Conservation (phyloP, 139 green algal genomes). For the Tetratostichococcus sp. region DNA sequence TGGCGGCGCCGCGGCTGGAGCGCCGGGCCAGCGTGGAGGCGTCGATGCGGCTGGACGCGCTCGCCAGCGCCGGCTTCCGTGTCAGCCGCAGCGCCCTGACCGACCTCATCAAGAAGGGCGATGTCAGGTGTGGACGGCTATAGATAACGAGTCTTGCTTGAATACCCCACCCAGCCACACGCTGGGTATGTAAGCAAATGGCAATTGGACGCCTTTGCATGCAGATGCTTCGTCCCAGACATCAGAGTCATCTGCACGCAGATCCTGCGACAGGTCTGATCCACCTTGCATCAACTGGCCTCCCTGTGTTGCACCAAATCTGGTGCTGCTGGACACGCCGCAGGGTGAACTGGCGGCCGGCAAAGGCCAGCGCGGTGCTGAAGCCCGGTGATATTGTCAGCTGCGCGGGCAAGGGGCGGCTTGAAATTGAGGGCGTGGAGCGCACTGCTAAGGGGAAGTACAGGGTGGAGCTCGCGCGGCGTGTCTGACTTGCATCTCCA, state of each 20-base stretch:
- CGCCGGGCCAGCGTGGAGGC: slow-evolving; percentile 63
- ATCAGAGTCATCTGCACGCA: too few relatives aligned
- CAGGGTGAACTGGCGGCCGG: slow-evolving; percentile 71
- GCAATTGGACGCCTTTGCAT: too few relatives aligned
- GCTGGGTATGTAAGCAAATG: too few relatives aligned
- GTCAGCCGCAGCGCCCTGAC: slow-evolving; percentile 67
- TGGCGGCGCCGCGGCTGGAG: slow-evolving; percentile 39
- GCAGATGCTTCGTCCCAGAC: too few relatives aligned
- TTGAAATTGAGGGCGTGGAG: slow-evolving; percentile 52
- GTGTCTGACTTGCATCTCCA: too few relatives aligned
- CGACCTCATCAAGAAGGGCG: slow-evolving; percentile 65
- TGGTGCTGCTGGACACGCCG: not conserved
- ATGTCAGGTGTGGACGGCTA: slow-evolving; percentile 12
- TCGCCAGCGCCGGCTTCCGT: slow-evolving; percentile 73
- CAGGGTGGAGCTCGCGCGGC: slow-evolving; percentile 57
- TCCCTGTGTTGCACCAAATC: too few relatives aligned
- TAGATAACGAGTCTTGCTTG: too few relatives aligned
- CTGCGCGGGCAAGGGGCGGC: slow-evolving; percentile 64
- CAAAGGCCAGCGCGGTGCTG: slow-evolving; percentile 52
- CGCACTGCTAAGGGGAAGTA: slow-evolving; percentile 65
- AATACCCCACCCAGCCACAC: too few relatives aligned
- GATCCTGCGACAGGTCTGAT: too few relatives aligned
- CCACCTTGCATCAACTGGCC: too few relatives aligned
- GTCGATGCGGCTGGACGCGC: slow-evolving; percentile 68
- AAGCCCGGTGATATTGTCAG: slow-evolving; percentile 68